A percentile compares a stretch with the other conserved stretches of the same genome.
These are phyloP conservation scores for Aureobasidium sp. DNA, from an alignment of 2,329 filamentous ascomycete genomes.

Conservation along the genomic window DNA sequence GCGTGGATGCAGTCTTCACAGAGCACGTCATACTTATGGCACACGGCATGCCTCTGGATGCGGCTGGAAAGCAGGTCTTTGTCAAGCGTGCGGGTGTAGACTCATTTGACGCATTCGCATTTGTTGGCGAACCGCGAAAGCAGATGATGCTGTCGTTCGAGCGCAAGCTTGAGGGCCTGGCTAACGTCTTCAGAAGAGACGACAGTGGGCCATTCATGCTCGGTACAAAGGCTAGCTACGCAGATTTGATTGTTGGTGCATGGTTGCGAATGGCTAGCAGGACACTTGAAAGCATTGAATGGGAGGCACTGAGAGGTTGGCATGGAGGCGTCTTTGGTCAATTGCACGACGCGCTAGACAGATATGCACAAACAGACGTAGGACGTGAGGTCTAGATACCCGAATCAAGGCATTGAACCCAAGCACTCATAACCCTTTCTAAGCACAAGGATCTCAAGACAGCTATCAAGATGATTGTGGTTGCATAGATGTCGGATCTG, in stretches of 20 bases:
- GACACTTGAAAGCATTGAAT: slow-evolving; percentile 38
- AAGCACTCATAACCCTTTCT: background rate
- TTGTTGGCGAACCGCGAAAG: background rate
- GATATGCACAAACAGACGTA: background rate
- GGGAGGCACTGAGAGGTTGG: slow-evolving; percentile 41
- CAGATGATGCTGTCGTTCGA: background rate
- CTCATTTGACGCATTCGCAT: background rate
- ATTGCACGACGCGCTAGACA: slow-evolving; percentile 36
- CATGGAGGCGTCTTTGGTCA: slow-evolving; percentile 43
- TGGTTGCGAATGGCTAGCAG: slow-evolving; percentile 44
- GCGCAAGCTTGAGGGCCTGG: background rate
- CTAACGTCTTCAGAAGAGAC: slow-evolving; percentile 12
- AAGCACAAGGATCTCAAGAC: background rate
- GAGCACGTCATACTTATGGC: slow-evolving; percentile 31
- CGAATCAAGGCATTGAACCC: background rate
- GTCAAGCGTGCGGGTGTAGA: background rate
- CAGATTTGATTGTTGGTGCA: slow-evolving; percentile 49
- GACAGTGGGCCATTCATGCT: slow-evolving; percentile 41
- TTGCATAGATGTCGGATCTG: background rate
- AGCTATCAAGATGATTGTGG: too few relatives aligned
- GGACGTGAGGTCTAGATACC: background rate
- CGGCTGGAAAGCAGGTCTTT: background rate
- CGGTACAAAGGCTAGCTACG: slow-evolving; percentile 40
- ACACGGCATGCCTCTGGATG: slow-evolving; percentile 29
- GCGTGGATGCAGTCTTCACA: slow-evolving; percentile 38